phyloP scores from a whole-genome alignment of 2,329 filamentous ascomycete species.

The Ilyonectria robusta region DNA sequence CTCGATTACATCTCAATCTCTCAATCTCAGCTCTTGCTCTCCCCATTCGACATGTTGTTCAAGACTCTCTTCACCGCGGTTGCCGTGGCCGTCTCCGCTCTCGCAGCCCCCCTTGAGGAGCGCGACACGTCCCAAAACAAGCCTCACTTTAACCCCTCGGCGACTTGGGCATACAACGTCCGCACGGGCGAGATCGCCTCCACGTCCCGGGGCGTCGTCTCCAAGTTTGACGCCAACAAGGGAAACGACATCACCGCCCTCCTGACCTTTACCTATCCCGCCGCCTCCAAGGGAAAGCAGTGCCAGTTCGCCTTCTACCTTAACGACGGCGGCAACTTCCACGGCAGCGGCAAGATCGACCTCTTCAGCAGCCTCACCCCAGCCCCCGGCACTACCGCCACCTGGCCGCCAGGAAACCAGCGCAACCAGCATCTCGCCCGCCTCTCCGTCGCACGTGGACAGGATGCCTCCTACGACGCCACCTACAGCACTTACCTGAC shows the following conservation, averaged over 20 bases:
- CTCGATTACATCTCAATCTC: not conserved
- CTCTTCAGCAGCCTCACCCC: slow-evolving; percentile 44
- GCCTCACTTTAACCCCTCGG: slow-evolving; percentile 40
- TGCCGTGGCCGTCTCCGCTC: slow-evolving; percentile 36
- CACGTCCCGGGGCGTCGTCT: slow-evolving; percentile 29
- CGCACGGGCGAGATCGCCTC: slow-evolving; percentile 42
- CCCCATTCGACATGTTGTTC: slow-evolving; percentile 39
- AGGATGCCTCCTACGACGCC: slow-evolving; percentile 34
- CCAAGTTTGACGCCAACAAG: slow-evolving; percentile 41
- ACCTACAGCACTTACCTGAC: slow-evolving; percentile 36
- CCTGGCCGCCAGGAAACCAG: slow-evolving; percentile 47
- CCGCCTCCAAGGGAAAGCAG: slow-evolving; percentile 36
- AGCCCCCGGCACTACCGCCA: slow-evolving; percentile 36
- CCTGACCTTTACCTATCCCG: slow-evolving; percentile 48
- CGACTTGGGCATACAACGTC: slow-evolving; percentile 42
- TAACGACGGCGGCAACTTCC: slow-evolving; percentile 31
- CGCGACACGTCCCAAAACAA: not conserved
- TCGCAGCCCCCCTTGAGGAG: slow-evolving; percentile 40
- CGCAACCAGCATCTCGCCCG: slow-evolving; percentile 44
- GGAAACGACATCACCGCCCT: slow-evolving; percentile 49
- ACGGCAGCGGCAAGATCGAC: slow-evolving; percentile 47
- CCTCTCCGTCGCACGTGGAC: slow-evolving; percentile 18
- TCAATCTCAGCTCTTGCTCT: not conserved
- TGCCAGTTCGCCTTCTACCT: slow-evolving; percentile 49
- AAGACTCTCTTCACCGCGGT: slow-evolving; percentile 37